These are phyloP conservation scores for Malassezia nana DNA, from an alignment of 1,284 basidiomycete genomes.

Conservation along the genomic window DNA sequence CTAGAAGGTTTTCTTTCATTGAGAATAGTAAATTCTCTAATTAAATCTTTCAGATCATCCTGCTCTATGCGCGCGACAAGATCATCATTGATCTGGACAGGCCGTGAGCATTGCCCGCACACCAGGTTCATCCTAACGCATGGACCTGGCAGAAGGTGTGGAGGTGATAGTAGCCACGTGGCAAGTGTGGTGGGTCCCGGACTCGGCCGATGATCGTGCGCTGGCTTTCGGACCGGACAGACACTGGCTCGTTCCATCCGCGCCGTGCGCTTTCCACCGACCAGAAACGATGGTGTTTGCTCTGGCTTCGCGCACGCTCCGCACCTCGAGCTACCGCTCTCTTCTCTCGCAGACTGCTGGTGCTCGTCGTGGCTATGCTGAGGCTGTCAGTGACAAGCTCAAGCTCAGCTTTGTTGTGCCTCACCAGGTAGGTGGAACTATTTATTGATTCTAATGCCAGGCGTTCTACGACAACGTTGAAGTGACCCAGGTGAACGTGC, in stretches of 20 bases:
- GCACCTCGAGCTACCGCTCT: conserved; percentile 12
- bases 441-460: conserved; percentile 11
- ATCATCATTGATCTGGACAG: not conserved
- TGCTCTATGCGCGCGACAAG: not conserved
- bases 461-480: conserved; percentile 37
- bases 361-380: conserved; percentile 45
- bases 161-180: conserved; percentile 9
- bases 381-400: conserved; percentile 46
- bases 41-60: not conserved
- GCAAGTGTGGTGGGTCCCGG: conserved; percentile 4
- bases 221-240: conserved; percentile 20
- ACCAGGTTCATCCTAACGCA: conserved; percentile 26
- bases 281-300: conserved; percentile 19
- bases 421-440: conserved; percentile 20
- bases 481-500: conserved; percentile 44
- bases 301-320: conserved; percentile 18
- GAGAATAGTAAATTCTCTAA: not conserved
- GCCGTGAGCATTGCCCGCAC: conserved; percentile 35
- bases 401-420: conserved; percentile 43
- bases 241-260: not conserved
- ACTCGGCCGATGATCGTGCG: conserved; percentile 17
- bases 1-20: not conserved
- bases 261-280: conserved; percentile 3
- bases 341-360: conserved; percentile 17
- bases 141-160: conserved; percentile 5